A percentile compares a stretch with the other conserved stretches of the same genome.
phyloP scores from a whole-genome alignment of 2,329 filamentous ascomycete species.

The Fusarium sublunatum region DNA sequence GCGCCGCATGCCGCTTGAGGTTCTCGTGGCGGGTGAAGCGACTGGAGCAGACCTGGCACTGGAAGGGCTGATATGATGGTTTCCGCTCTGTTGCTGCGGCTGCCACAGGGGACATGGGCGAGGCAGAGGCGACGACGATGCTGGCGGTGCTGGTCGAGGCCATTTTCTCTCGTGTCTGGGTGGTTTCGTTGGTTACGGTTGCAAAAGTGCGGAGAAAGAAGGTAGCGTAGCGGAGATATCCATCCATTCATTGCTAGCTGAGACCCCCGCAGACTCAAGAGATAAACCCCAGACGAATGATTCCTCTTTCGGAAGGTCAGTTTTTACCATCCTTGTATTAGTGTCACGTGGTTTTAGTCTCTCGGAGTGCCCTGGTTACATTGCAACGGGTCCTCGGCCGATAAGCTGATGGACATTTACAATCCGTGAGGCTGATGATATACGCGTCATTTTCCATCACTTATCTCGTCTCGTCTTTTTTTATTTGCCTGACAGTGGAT shows the following conservation, averaged over 20 bases:
- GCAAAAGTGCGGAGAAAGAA: neutral
- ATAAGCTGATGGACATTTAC: neutral
- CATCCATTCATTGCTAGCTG: too few relatives aligned
- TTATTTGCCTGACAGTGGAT: neutral
- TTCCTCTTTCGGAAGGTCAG: too few relatives aligned
- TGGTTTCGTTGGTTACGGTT: neutral
- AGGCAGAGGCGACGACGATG: neutral
- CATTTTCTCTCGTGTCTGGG: neutral
- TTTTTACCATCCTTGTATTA: too few relatives aligned
- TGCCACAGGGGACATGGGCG: neutral
- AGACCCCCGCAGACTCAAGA: too few relatives aligned
- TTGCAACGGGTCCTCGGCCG: neutral
- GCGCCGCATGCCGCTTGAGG: slow-evolving; percentile 54
- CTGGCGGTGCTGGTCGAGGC: slow-evolving; percentile 6
- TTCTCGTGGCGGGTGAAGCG: slow-evolving; percentile 42
- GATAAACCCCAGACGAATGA: too few relatives aligned
- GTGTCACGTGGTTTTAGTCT: too few relatives aligned
- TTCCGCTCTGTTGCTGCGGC: slow-evolving; percentile 1
- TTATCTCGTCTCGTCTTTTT: neutral
- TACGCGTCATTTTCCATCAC: neutral
- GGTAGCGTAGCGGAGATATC: too few relatives aligned
- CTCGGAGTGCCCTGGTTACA: too few relatives aligned
- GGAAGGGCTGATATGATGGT: slow-evolving; percentile 50
- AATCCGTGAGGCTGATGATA: neutral
- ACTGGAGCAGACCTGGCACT: slow-evolving; percentile 53